These are phyloP conservation scores for Glycine latifolia DNA, from an alignment of 306 rosid genomes.

Conservation along the genomic window DNA sequence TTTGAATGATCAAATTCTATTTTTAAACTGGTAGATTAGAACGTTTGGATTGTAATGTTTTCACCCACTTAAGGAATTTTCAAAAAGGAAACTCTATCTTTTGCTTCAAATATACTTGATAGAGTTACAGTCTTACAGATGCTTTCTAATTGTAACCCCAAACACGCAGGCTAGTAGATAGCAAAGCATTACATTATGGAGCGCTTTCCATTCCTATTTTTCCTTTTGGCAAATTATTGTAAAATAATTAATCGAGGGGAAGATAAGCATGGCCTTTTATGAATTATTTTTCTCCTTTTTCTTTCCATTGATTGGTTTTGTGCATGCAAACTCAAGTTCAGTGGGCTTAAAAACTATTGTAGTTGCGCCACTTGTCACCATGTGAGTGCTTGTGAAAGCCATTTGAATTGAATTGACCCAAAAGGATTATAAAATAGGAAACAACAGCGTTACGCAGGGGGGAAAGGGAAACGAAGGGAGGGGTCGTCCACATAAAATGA, in stretches of 20 bases:
- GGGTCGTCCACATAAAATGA: constrained; percentile 39
- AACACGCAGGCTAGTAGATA: not conserved
- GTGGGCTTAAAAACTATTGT: constrained; percentile 12
- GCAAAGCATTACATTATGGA: not conserved
- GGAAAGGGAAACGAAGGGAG: constrained; percentile 28
- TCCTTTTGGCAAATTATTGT: no score
- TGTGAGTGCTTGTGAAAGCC: not conserved
- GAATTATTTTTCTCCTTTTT: not conserved
- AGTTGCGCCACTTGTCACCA: constrained; percentile 1
- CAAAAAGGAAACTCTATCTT: no score
- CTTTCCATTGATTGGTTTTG: not conserved
- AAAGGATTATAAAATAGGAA: not conserved
- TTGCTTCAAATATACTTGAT: no score
- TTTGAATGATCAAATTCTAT: no score
- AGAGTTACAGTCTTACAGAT: no score
- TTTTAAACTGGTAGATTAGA: no score
- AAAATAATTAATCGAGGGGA: no score
- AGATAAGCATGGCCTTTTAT: not conserved
- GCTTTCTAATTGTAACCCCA: no score
- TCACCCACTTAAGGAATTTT: no score
- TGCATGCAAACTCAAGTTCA: constrained; percentile 30
- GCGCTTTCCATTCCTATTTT: not conserved
- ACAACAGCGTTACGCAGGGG: constrained; percentile 40
- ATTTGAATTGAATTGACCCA: constrained; percentile 22
- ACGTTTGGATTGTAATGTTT: no score